These are phyloP conservation scores for Pugionium dolabratum DNA, from an alignment of 345 rosid genomes.

Conservation along the genomic window DNA sequence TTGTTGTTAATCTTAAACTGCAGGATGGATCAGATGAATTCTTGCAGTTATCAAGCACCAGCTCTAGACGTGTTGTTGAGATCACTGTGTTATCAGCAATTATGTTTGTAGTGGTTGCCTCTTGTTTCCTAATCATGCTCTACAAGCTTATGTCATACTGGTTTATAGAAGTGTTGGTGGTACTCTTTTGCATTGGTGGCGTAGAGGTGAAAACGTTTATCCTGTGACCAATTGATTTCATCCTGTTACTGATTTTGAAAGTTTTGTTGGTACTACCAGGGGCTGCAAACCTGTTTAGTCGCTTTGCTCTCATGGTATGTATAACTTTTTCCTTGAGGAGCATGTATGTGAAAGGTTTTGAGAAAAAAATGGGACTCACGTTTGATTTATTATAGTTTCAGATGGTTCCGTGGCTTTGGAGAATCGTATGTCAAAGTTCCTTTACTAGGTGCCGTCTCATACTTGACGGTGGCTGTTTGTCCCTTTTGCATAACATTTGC, in stretches of 20 bases:
- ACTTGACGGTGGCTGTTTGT: slow-evolving; percentile 80
- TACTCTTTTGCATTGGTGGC: slow-evolving; percentile 93
- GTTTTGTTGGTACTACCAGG: slow-evolving; percentile 57
- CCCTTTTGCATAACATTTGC: slow-evolving; percentile 96
- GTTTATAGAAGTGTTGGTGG: slow-evolving; percentile 92
- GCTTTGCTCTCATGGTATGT: slow-evolving; percentile 87
- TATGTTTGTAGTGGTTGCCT: slow-evolving; percentile 89
- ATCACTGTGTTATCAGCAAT: slow-evolving; percentile 74
- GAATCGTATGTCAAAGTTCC: slow-evolving; percentile 82
- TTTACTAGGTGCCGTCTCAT: slow-evolving; percentile 78
- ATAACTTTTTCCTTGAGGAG: not conserved
- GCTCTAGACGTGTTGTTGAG: slow-evolving; percentile 67
- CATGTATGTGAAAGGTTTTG: slow-evolving; percentile 1
- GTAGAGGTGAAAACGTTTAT: slow-evolving; percentile 65
- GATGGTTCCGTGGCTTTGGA: slow-evolving; percentile 78
- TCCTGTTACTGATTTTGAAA: slow-evolving; percentile 38
- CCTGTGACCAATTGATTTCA: slow-evolving; percentile 19
- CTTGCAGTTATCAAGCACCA: slow-evolving; percentile 46
- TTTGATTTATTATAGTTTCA: slow-evolving; percentile 63
- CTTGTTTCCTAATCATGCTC: slow-evolving; percentile 94
- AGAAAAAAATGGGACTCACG: slow-evolving; percentile 45
- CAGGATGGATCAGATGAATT: slow-evolving; percentile 83
- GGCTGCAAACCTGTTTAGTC: slow-evolving; percentile 91
- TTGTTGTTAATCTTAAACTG: slow-evolving; percentile 23
- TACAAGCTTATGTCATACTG: slow-evolving; percentile 93